Conservation (phyloP, 345 rosid species). For the Hypericum androsaemum region DNA sequence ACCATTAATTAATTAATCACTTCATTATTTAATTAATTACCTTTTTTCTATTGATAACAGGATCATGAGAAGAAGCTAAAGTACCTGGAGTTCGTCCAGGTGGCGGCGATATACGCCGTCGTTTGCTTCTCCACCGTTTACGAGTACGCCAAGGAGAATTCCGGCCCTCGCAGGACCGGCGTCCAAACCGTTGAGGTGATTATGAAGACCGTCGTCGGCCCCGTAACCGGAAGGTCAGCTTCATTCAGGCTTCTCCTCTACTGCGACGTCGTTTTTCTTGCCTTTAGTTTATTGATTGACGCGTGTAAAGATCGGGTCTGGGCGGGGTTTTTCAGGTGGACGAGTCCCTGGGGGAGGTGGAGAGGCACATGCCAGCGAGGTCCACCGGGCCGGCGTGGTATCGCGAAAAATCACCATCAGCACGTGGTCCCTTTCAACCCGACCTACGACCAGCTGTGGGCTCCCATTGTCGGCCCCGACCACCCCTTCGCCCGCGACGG, state of each 20-base stretch:
- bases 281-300: too few species aligned
- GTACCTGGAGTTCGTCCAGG: slow-evolving; percentile 53
- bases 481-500: slow-evolving; percentile 94
- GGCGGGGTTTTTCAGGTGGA: too few species aligned
- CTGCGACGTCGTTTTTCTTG: too few species aligned
- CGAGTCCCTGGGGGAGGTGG: slow-evolving; percentile 33
- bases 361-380: slow-evolving; percentile 52
- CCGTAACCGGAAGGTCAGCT: too few species aligned
- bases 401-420: too few species aligned
- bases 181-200: slow-evolving; percentile 55
- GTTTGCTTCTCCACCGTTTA: slow-evolving; percentile 39
- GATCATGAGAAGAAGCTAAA: slow-evolving; percentile 33
- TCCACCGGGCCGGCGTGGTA: slow-evolving; percentile 45
- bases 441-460: slow-evolving; percentile 84
- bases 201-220: slow-evolving; percentile 46
- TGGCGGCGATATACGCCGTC: slow-evolving; percentile 30
- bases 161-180: slow-evolving; percentile 64
- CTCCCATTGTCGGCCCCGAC: slow-evolving; percentile 72
- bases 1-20: too few species aligned
- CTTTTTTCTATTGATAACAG: neutral
- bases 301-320: too few species aligned
- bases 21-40: neutral
- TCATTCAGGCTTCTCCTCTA: slow-evolving; percentile 52
- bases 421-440: slow-evolving; percentile 71
- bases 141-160: slow-evolving; percentile 59